These are phyloP conservation scores for Zalerion maritima DNA, from an alignment of 495 filamentous ascomycete genomes.

Conservation along the genomic window DNA sequence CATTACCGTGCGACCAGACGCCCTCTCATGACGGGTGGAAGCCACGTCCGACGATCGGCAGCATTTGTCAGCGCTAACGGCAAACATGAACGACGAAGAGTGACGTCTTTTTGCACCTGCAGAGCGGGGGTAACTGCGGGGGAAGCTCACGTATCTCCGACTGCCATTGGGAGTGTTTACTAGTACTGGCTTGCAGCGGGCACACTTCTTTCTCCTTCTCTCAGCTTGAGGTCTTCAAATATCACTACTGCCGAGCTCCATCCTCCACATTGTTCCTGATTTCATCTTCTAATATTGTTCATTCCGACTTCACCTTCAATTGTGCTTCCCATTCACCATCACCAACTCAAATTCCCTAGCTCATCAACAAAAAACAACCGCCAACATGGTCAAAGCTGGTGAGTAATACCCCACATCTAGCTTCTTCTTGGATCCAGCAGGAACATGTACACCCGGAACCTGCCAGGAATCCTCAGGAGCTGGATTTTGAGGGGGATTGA, in stretches of 20 bases:
- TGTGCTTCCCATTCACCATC: slow-evolving; percentile 1
- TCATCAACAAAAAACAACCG: slow-evolving; percentile 15
- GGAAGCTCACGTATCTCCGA: too few species aligned
- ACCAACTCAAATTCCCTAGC: slow-evolving; percentile 13
- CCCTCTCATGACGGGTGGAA: too few species aligned
- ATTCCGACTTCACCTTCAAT: slow-evolving; percentile 6
- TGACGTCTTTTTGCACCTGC: too few species aligned
- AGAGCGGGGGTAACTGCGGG: too few species aligned
- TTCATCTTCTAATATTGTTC: slow-evolving; percentile 8
- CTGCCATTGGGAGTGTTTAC: background rate
- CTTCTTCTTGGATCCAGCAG: too few species aligned
- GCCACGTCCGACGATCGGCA: too few species aligned
- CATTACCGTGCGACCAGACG: too few species aligned
- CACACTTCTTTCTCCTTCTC: background rate
- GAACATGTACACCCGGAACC: too few species aligned
- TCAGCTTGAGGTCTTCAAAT: background rate
- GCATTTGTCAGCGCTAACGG: too few species aligned
- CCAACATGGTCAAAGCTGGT: slow-evolving; percentile 96
- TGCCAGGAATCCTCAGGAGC: too few species aligned
- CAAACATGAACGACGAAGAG: too few species aligned
- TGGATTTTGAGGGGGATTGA: too few species aligned
- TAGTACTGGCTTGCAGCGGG: background rate
- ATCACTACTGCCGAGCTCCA: slow-evolving; percentile 1
- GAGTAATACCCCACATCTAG: slow-evolving; percentile 30
- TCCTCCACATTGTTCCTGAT: slow-evolving; percentile 1